Conservation (phyloP, 2,329 filamentous ascomycete genomes). For the Pseudocercospora pini-densiflorae region DNA sequence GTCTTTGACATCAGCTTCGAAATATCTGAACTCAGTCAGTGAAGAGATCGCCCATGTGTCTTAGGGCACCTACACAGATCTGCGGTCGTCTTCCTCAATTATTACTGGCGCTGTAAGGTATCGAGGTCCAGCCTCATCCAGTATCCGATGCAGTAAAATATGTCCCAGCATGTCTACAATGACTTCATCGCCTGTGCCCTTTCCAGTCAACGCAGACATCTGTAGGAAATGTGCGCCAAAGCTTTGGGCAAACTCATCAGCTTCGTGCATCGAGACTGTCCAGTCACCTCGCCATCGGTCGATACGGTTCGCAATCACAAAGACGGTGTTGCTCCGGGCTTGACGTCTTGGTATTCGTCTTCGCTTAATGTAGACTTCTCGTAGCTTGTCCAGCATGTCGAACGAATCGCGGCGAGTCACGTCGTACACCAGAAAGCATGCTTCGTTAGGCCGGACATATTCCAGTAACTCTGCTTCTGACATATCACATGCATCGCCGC, state of each 20-base stretch:
- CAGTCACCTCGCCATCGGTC: constrained; percentile 21
- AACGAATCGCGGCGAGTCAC: constrained; percentile 15
- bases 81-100: neutral
- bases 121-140: constrained; percentile 13
- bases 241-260: constrained; percentile 12
- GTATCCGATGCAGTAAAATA: constrained; percentile 10
- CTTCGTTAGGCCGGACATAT: constrained; percentile 13
- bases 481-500: neutral
- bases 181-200: constrained; percentile 14
- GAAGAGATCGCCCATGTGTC: neutral
- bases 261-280: constrained; percentile 12
- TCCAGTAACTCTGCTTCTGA: constrained; percentile 10
- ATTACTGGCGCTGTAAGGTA: neutral
- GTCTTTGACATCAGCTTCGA: neutral
- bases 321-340: constrained; percentile 10
- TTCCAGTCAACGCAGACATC: constrained; percentile 20
- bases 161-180: constrained; percentile 16
- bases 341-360: constrained; percentile 15
- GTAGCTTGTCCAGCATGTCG: constrained; percentile 12
- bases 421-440: constrained; percentile 20
- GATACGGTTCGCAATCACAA: constrained; percentile 16
- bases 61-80: neutral
- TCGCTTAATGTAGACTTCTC: neutral
- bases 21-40: neutral
- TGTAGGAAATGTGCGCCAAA: constrained; percentile 12